Conservation (phyloP, 306 rosid genomes). For the Ceratonia siliqua region DNA sequence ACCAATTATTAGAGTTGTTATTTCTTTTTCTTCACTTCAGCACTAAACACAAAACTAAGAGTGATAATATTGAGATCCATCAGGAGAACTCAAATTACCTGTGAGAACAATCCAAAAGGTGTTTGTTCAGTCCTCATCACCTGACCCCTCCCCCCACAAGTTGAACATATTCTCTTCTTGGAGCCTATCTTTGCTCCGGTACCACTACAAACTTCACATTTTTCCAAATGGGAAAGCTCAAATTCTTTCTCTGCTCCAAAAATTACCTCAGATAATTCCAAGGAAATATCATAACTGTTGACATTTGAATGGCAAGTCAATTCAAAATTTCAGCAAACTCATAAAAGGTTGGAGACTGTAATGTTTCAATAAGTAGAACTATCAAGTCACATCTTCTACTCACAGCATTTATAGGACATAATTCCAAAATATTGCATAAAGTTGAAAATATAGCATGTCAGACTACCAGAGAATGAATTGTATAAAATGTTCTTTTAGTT, state of each 20-base stretch:
- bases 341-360: conserved; percentile 1
- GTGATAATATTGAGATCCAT: conserved; percentile 1
- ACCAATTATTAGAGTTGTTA: not conserved
- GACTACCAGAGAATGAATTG: not conserved
- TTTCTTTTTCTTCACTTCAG: not conserved
- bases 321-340: conserved; percentile 30
- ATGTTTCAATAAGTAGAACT: not conserved
- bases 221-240: conserved; percentile 94
- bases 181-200: conserved; percentile 87
- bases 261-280: conserved; percentile 86
- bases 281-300: conserved; percentile 84
- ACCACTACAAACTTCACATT: conserved; percentile 84
- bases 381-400: not conserved
- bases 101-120: conserved; percentile 98
- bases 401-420: not conserved
- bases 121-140: conserved; percentile 99
- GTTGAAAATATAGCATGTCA: not conserved
- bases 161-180: conserved; percentile 91
- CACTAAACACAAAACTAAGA: conserved; percentile 19
- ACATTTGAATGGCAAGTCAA: conserved; percentile 44
- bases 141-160: conserved; percentile 99
- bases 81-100: conserved; percentile 55
- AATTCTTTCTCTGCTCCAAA: conserved; percentile 95
- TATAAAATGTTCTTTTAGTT: not conserved
- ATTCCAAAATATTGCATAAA: not conserved